Evolutionary conservation across 441 rosid species (phyloP), one percentile per base, ranked within the genome.

Genomic region (Erysimum pusillum): DNA sequence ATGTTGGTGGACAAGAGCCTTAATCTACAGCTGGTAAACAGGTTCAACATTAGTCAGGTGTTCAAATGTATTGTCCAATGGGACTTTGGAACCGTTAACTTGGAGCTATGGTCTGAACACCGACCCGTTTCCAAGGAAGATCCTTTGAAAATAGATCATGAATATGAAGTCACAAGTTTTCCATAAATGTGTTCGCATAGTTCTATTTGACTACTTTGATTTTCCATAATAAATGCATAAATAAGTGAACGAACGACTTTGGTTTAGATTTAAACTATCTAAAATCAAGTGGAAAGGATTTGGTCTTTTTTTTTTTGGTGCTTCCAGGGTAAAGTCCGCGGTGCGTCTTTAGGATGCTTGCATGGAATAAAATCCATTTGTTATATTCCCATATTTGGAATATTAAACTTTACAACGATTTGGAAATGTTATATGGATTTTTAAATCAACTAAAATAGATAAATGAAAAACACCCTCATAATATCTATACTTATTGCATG

Each of bases 41-140:
- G 91, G 58, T 95, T 95, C 56, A 67, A 85, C 4, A 39, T 66
- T n/a, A 42, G 69, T 1, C 91, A 89, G 72, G 98, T 95, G 3
- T 77, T 54, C 58, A 90, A 87, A 83, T 95, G 99, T 80, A 54
- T 77, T 59, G 61, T 92, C 63, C 89, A 89, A 38, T 92, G 99
- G 99, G 96, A 94, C 80, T 78, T 85, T 8, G 93, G 90, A 54
- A 89, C 91, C 0, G 92, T 92, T 18, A 91, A 91, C 79, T 45
- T 92, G 80, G 98, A 91, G 88, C 83, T 92, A 12, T 92, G 93
- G 99, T 95, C 99, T 4, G 97, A 88, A 83, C 91, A 91, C 4
- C 79, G 97, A 79, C 97, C 97, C 4, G 93, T 91, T 59, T 92
- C 97, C n/a, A 87, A 82, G 68, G 85, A 86, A 63, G 84, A 90